A percentile compares a stretch with the other conserved stretches of the same genome.
These are phyloP conservation scores for Ormosia emarginata DNA, from an alignment of 306 rosid species.

Conservation along the genomic window DNA sequence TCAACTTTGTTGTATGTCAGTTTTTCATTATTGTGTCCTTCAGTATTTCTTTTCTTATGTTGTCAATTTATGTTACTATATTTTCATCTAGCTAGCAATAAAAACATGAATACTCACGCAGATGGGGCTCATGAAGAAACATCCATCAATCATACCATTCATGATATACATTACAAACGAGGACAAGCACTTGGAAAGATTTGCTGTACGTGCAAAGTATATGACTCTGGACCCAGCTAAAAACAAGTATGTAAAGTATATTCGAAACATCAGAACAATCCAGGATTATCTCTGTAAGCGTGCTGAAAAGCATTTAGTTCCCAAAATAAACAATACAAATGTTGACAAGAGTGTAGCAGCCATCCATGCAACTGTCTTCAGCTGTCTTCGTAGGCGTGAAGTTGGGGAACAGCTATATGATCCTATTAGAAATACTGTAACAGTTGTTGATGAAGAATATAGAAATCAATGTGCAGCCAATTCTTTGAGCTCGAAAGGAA, in stretches of 20 bases:
- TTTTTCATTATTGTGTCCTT: background rate
- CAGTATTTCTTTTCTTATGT: background rate
- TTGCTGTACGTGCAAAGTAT: conserved; percentile 97
- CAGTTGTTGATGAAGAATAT: conserved; percentile 85
- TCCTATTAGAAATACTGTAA: conserved; percentile 67
- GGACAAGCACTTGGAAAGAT: conserved; percentile 94
- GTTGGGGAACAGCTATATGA: conserved; percentile 83
- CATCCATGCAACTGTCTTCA: conserved; percentile 93
- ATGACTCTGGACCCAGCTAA: conserved; percentile 97
- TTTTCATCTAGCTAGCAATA: conserved; percentile 12
- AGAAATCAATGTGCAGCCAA: conserved; percentile 86
- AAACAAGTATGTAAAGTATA: conserved; percentile 94
- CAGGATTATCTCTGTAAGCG: conserved; percentile 96
- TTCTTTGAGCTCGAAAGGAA: conserved; percentile 89
- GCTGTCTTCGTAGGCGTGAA: conserved; percentile 91
- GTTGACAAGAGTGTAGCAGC: conserved; percentile 98
- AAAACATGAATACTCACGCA: conserved; percentile 26
- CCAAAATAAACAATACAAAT: conserved; percentile 95
- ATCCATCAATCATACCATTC: conserved; percentile 92
- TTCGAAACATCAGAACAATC: conserved; percentile 88
- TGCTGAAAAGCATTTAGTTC: conserved; percentile 97
- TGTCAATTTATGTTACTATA: background rate
- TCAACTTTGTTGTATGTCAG: conserved; percentile 79
- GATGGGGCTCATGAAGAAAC: conserved; percentile 99
- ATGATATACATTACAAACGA: conserved; percentile 90